Base-by-base conservation (phyloP, 2,329 filamentous ascomycete genomes). In the Sarocladium strictum region DNA sequence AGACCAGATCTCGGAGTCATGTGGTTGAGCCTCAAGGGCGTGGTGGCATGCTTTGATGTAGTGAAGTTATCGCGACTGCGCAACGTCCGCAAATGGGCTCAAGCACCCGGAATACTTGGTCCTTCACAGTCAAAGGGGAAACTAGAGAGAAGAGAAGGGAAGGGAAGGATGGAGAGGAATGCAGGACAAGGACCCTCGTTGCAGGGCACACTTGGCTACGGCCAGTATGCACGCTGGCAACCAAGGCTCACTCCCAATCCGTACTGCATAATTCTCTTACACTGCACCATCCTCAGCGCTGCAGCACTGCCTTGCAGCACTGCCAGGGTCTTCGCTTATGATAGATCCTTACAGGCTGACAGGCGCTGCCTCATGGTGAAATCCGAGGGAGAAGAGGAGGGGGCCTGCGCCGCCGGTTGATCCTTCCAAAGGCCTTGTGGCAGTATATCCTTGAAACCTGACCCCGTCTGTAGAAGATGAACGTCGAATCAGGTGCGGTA, bases 31-130 rank as follows among this genome's bases (percentile, higher is more conserved):
- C 15, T 29, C 9, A 24, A 21, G n/a, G 3, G 26, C 23, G 24
- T 4, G 11, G 21, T 35, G 47, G 47, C 47, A 23, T 21, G 12
- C 15, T 11, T 29, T 19, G 43, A 49, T 9, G 27, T n/a, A 51
- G 29, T 21, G 47, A 51, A 33, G 23, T 7, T 35, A 17, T 51
- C 47, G 17, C 47, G 27, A 51, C 26, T 11, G 47, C 26, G 43
- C 43, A 49, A 27, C 27, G n/a, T 27, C 47, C 47, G n/a, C 47
- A 19, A 19, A 51, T 19, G 29, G 27, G 47, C 29, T 51, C 47
- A 29, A 17, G 43, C 43, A 47, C 24, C 43, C 24, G n/a, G 23
- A 9, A 47, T 12, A 27, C 12, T 29, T n/a, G 10, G 43, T 47
- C 23, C 29, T 10, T 11, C 43, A 47, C 23, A 47, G 29, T 47